Evolutionary conservation across 2,329 filamentous ascomycete species (phyloP), one percentile per base, ranked within the genome.

Genomic region (Penicillium sp.): DNA sequence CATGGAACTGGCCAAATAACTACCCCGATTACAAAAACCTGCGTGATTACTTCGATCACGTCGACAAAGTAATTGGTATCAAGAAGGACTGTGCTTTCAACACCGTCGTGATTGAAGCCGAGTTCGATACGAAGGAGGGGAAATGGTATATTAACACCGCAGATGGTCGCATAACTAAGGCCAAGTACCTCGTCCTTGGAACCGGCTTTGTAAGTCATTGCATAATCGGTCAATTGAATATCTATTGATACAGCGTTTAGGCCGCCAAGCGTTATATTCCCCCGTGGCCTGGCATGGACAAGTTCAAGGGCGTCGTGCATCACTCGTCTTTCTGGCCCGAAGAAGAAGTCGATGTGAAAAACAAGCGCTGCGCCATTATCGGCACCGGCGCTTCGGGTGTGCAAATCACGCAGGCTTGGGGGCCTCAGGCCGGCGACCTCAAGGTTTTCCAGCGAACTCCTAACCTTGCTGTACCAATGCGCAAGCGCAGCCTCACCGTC

Each of bases 361-460:
- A 68, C 27, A 80, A 80, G 55, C 69, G 69, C 10, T 78, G 82
- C 22, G 75, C 76, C 5, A 64, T 84, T n/a, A 76, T 84, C 45
- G 82, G 81, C 14, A 81, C 71, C 44, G 81, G 81, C 1, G 80
- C 79, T 38, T 79, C 78, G 7, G 81, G 77, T 1, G 75, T 81
- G 4, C 81, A 83, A 61, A 73, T 84, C 5, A 73, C 81, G 1
- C 85, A 88, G 56, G 83, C 81, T 45, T 81, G 80, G 66, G 81
- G 79, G 1, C 79, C 79, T 1, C 63, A 72, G 5, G 83, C 78
- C 1, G 76, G 75, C 4, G 68, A 79, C 0, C 57, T 89, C 1
- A 76, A 71, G 3, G 81, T 88, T 31, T 87, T 87, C 64, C 84
- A 87, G 59, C 79, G 85, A 8, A 88, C 84, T 1, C 85, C 85